Percentiles rank a stretch among this genome's conserved stretches.
These are phyloP conservation scores for Harringtonia aguacate DNA, from an alignment of 2,329 filamentous ascomycete genomes.

Conservation along the genomic window DNA sequence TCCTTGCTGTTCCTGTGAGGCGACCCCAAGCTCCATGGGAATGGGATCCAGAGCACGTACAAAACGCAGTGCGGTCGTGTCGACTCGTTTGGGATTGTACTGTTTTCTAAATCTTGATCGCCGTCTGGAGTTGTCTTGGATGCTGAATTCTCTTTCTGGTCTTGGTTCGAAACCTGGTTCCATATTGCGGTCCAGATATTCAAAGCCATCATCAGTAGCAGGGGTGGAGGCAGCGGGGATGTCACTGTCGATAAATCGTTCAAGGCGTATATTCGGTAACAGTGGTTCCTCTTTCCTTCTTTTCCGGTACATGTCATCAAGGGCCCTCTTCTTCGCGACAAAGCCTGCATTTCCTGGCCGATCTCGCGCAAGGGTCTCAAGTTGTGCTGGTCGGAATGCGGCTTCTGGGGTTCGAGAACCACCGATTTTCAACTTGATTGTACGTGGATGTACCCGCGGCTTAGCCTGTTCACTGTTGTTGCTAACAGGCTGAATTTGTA, in stretches of 20 bases:
- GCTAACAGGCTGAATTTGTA: too few relatives aligned
- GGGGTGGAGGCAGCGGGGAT: neutral
- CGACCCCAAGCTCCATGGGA: constrained; percentile 12
- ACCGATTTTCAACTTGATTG: neutral
- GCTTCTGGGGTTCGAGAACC: neutral
- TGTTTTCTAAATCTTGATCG: constrained; percentile 32
- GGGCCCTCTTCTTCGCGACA: constrained; percentile 36
- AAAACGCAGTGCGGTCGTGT: constrained; percentile 41
- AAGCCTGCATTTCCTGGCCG: constrained; percentile 27
- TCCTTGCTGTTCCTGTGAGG: neutral
- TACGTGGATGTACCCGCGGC: neutral
- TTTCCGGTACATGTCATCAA: constrained; percentile 44
- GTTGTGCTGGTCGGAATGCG: constrained; percentile 34
- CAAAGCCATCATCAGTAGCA: neutral
- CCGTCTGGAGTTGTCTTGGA: neutral
- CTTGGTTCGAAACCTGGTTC: neutral
- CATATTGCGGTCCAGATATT: neutral
- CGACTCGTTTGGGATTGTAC: constrained; percentile 30
- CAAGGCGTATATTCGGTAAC: constrained; percentile 21
- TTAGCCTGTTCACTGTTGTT: too few relatives aligned
- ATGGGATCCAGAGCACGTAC: constrained; percentile 42
- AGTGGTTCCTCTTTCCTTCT: constrained; percentile 15
- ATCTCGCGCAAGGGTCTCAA: constrained; percentile 35
- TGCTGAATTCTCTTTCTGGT: neutral
- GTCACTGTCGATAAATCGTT: constrained; percentile 17